phyloP scores from a whole-genome alignment of 2,329 filamentous ascomycete genomes.

The Diplodia corticola region DNA sequence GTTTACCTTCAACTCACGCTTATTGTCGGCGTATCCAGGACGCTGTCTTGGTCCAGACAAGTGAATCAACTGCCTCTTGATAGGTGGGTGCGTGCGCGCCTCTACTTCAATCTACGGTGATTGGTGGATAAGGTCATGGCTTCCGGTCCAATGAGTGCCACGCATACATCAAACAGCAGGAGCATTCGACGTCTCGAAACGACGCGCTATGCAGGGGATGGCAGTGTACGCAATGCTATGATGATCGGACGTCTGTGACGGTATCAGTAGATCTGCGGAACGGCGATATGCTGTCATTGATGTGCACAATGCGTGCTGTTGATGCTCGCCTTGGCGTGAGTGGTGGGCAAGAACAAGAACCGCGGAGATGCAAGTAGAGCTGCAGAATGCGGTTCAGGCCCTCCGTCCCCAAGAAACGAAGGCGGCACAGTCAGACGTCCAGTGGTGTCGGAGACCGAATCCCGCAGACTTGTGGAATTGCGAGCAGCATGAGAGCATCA shows the following conservation, averaged over 20 bases:
- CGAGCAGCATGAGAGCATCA: background rate
- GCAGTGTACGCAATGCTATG: background rate
- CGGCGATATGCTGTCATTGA: background rate
- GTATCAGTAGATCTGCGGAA: background rate
- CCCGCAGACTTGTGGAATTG: background rate
- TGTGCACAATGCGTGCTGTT: background rate
- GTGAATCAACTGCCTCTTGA: background rate
- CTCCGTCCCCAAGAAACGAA: background rate
- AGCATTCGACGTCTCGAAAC: background rate
- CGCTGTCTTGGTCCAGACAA: background rate
- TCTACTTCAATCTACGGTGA: background rate
- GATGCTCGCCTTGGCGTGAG: background rate
- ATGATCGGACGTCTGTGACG: background rate
- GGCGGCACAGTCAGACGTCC: background rate
- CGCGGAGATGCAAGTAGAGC: background rate
- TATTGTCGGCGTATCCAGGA: background rate
- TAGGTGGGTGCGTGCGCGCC: background rate
- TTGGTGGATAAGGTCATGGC: constrained; percentile 1
- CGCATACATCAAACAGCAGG: background rate
- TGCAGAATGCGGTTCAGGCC: background rate
- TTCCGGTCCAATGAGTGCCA: background rate
- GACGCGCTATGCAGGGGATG: background rate
- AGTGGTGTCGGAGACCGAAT: background rate
- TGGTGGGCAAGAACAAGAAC: background rate
- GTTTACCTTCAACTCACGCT: background rate